Evolutionary conservation across 805 yeast species (phyloP), one percentile per base, ranked within the genome.

Genomic region (Pichia occidentalis): DNA sequence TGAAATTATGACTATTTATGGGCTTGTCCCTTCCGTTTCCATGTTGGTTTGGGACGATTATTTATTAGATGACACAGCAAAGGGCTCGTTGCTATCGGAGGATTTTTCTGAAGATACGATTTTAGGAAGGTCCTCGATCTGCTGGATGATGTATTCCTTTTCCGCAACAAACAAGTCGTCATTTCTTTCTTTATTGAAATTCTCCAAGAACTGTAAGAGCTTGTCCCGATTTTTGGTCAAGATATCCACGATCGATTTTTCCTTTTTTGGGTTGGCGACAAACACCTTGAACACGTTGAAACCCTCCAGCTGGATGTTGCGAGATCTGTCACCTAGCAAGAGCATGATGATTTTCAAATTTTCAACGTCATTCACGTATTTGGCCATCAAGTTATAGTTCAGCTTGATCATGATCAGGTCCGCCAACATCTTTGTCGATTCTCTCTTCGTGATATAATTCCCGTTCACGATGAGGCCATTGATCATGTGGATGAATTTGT

Each of bases 231-330:
- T 92, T 54, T 88, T 87, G 32, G 79, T 74, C 47, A 92, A 66
- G 16, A 90, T 83, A 58, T 90, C 96, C 37, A 73, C 63, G 2
- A 92, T 77, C 7, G 80, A 76, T 56, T 80, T 86, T 3, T 86
- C 70, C 57, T 88, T 88, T 46, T 81, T 78, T 5, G 98, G 98
- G 59, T 92, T 92, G 4, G 96, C 97, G n/a, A 87, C 87, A 60
- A 92, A 86, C 27, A 88, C 83, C 62, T 90, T 92, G 65, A 92
- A 90, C 26, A 90, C 81, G 48, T 92, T 88, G 55, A 92, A 92
- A 4, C 95, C 87, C 58, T 92, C 97, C 38, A 76, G 61, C 56
- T 88, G 96, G 42, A 92, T 71, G 58, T 88, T 88, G 54, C 82
- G 84, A 46, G 94, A 85, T 60, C 82, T 84, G 59, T 90, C 97